These are phyloP conservation scores for Exophiala sp. DNA, from an alignment of 2,329 filamentous ascomycete species.

Conservation along the genomic window DNA sequence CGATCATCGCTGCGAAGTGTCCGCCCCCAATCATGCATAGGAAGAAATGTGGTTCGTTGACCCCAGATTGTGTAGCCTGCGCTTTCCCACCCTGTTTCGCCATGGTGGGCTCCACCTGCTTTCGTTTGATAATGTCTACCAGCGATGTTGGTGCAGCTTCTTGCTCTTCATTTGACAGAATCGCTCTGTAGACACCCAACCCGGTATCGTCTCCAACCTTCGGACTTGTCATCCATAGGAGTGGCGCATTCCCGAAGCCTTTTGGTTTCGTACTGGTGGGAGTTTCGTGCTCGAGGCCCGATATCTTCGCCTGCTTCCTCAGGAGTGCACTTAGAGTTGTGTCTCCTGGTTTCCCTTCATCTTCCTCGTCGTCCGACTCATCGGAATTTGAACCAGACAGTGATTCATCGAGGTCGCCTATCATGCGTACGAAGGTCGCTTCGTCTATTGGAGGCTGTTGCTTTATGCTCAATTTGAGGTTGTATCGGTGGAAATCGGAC, in stretches of 20 bases:
- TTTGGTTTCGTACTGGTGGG: conserved; percentile 47
- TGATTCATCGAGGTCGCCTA: conserved; percentile 86
- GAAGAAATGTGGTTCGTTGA: conserved; percentile 81
- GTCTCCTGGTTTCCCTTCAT: conserved; percentile 53
- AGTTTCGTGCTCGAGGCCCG: conserved; percentile 49
- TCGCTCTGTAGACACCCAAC: conserved; percentile 78
- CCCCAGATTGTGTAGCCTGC: conserved; percentile 39
- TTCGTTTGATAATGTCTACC: conserved; percentile 66
- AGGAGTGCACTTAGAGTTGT: conserved; percentile 71
- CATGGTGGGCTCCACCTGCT: conserved; percentile 67
- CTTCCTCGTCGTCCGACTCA: conserved; percentile 61
- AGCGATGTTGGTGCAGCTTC: conserved; percentile 58
- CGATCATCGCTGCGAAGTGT: conserved; percentile 95
- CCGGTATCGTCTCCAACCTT: conserved; percentile 72
- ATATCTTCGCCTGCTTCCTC: conserved; percentile 76
- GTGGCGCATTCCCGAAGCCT: conserved; percentile 64
- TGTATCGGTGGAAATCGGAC: conserved; percentile 91
- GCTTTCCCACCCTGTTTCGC: conserved; percentile 36
- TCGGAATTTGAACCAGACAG: conserved; percentile 73
- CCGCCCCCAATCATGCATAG: conserved; percentile 98
- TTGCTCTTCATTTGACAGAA: conserved; percentile 72
- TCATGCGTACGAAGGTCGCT: conserved; percentile 76
- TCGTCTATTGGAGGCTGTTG: conserved; percentile 71
- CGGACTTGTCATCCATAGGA: conserved; percentile 82
- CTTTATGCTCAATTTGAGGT: conserved; percentile 84